These are phyloP conservation scores for Acanthamoeba castellanii DNA, from an alignment of 208 protist species.

Conservation along the genomic window DNA sequence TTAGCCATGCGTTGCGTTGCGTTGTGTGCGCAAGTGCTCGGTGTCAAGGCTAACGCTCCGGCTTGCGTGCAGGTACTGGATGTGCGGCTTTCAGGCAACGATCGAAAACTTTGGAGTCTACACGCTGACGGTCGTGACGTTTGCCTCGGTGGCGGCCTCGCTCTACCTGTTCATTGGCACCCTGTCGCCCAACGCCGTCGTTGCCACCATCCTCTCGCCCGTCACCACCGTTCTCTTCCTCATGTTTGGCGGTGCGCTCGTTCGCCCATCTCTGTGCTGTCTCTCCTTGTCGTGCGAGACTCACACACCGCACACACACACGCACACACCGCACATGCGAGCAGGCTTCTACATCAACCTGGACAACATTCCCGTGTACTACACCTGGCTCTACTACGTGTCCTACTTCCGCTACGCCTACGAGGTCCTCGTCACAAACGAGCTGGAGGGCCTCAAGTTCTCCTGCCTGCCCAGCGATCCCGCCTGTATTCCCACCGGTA, in stretches of 20 bases:
- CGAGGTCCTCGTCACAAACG: background rate
- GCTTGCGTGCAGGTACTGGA: background rate
- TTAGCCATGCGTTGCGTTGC: no score
- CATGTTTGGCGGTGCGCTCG: slow-evolving; percentile 7
- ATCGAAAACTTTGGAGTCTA: background rate
- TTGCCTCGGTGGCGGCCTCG: background rate
- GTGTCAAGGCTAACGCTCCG: background rate
- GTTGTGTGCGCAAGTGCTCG: no score
- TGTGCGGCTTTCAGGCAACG: slow-evolving; percentile 9
- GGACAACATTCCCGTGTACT: background rate
- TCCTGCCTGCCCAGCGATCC: background rate
- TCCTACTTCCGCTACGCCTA: slow-evolving; percentile 11
- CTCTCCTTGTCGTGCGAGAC: background rate
- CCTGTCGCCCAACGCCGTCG: background rate
- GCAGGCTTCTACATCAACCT: slow-evolving; percentile 35
- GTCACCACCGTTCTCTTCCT: slow-evolving; percentile 30
- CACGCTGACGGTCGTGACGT: background rate
- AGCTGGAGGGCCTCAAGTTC: slow-evolving; percentile 1
- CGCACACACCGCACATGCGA: background rate
- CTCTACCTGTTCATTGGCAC: slow-evolving; percentile 10
- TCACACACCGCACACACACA: no score
- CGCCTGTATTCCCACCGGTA: background rate
- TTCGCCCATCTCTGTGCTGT: background rate
- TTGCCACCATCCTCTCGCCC: slow-evolving; percentile 24
- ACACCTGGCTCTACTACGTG: background rate